A percentile compares a stretch with the other conserved stretches of the same genome.
Conservation (phyloP, 495 filamentous ascomycete species). For the Achaetomiella virescens region DNA sequence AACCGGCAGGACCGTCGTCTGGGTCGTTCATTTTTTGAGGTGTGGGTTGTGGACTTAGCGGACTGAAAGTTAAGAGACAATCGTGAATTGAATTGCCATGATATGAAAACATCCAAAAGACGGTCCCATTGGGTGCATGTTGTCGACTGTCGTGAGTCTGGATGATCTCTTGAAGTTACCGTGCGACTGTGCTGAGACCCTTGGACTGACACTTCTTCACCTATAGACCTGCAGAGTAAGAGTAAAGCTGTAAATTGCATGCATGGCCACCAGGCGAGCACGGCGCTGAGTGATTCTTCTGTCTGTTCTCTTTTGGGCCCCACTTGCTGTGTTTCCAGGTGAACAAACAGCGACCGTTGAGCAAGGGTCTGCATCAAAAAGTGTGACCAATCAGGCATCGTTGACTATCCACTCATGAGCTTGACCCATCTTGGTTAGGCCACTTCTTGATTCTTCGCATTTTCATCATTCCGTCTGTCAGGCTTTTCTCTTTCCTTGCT, state of each 20-base stretch:
- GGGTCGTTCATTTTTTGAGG: conserved; percentile 2
- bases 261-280: too few species aligned
- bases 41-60: background rate
- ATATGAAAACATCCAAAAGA: background rate
- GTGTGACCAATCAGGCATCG: background rate
- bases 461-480: too few species aligned
- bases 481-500: too few species aligned
- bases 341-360: background rate
- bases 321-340: conserved; percentile 12
- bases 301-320: background rate
- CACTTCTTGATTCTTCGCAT: background rate
- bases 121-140: background rate
- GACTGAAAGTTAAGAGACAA: background rate
- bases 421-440: too few species aligned
- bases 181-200: too few species aligned
- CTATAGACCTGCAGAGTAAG: too few species aligned
- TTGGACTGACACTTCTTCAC: too few species aligned
- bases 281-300: background rate
- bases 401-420: too few species aligned
- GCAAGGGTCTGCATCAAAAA: background rate
- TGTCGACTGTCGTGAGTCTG: background rate
- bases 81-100: background rate
- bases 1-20: conserved; percentile 6
- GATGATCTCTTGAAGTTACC: background rate
- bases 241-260: too few species aligned